Percentiles rank a stretch among this genome's conserved stretches.
These are phyloP conservation scores for Naganishia sp. DNA, from an alignment of 1,284 basidiomycete species.

Conservation along the genomic window DNA sequence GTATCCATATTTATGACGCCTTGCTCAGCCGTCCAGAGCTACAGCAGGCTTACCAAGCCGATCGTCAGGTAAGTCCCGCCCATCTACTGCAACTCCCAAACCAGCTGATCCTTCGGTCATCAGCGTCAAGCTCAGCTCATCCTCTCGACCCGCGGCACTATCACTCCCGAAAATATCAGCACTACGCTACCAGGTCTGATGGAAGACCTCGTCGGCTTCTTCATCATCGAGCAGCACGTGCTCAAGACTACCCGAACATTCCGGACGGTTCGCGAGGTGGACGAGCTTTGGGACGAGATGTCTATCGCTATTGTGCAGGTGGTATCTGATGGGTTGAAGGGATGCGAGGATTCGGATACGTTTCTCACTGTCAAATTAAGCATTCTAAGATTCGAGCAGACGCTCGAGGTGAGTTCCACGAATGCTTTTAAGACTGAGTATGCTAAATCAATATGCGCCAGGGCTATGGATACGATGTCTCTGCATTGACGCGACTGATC, in stretches of 20 bases:
- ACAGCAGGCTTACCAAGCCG: conserved; percentile 89
- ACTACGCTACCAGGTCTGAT: conserved; percentile 63
- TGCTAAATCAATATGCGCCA: conserved; percentile 45
- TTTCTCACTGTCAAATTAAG: conserved; percentile 83
- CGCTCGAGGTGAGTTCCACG: conserved; percentile 70
- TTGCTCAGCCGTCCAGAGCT: conserved; percentile 86
- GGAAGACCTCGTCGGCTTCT: conserved; percentile 97
- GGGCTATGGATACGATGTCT: conserved; percentile 83
- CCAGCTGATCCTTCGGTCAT: background rate
- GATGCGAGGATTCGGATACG: conserved; percentile 76
- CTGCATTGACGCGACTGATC: conserved; percentile 79
- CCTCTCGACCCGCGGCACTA: conserved; percentile 63
- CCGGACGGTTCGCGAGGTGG: conserved; percentile 84
- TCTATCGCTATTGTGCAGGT: conserved; percentile 74
- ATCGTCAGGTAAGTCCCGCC: conserved; percentile 71
- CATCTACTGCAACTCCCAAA: background rate
- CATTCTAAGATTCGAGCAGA: conserved; percentile 85
- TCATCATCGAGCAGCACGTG: conserved; percentile 94
- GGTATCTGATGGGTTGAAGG: conserved; percentile 71
- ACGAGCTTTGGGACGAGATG: conserved; percentile 94
- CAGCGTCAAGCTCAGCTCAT: conserved; percentile 96
- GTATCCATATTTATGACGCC: conserved; percentile 94
- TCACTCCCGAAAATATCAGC: conserved; percentile 55
- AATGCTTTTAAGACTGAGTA: background rate
- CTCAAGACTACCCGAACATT: conserved; percentile 78